A percentile compares a stretch with the other conserved stretches of the same genome.
Conservation (phyloP, 129 eudicot genomes). For the Helianthus tuberosus region DNA sequence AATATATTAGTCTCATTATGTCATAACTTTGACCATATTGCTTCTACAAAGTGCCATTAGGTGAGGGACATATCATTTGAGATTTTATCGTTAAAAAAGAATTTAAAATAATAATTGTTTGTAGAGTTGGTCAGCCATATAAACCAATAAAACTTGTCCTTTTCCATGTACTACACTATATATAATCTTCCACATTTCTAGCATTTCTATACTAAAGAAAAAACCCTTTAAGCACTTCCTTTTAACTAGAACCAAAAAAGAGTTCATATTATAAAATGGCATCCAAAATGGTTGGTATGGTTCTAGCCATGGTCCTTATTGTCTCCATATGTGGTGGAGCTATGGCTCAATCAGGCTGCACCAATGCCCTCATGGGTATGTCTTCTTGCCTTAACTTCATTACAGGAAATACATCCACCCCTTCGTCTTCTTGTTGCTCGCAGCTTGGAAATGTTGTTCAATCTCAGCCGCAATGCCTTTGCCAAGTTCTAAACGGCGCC, state of each 20-base stretch:
- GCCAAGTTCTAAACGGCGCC: conserved; percentile 44
- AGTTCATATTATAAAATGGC: conserved; percentile 34
- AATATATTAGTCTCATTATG: neutral
- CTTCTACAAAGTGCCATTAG: too few relatives aligned
- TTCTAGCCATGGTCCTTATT: conserved; percentile 41
- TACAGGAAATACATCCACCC: conserved; percentile 68
- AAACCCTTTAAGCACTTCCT: too few relatives aligned
- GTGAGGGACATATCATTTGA: too few relatives aligned
- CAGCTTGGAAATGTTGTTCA: conserved; percentile 59
- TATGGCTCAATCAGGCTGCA: conserved; percentile 78
- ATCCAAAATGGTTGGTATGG: conserved; percentile 23
- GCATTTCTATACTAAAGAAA: neutral
- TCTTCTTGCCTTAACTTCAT: conserved; percentile 68
- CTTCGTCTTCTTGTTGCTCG: conserved; percentile 80
- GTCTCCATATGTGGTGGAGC: conserved; percentile 45
- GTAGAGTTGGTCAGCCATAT: conserved; percentile 51
- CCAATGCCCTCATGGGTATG: conserved; percentile 59
- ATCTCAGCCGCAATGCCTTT: conserved; percentile 73
- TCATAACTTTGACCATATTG: neutral
- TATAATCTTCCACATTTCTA: neutral
- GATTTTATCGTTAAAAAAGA: neutral
- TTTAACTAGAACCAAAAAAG: too few relatives aligned
- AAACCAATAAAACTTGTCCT: conserved; percentile 37
- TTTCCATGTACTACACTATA: conserved; percentile 11
- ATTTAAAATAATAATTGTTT: neutral